phyloP scores from a whole-genome alignment of 495 filamentous ascomycete genomes.

The Aspergillus mulundensis region DNA sequence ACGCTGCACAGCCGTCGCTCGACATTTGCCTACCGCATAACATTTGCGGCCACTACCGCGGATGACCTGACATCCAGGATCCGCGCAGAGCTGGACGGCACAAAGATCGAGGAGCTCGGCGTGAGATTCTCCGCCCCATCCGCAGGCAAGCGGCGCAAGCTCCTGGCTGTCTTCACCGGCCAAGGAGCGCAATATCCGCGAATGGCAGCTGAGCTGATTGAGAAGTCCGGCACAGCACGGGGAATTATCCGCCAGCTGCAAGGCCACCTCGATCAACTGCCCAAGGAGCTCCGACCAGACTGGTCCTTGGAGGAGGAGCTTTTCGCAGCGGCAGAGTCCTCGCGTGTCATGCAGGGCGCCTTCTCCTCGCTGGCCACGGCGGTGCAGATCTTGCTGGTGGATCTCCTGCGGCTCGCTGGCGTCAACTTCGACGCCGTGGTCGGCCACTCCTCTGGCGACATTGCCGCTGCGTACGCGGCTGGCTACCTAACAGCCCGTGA shows the following conservation, averaged over 20 bases:
- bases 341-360: constrained; percentile 25
- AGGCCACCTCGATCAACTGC: constrained; percentile 17
- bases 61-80: too few relatives aligned
- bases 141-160: neutral
- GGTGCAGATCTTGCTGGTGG: neutral
- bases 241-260: neutral
- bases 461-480: constrained; percentile 38
- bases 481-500: neutral
- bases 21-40: too few relatives aligned
- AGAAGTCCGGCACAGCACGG: constrained; percentile 20
- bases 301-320: constrained; percentile 26
- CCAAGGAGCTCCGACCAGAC: constrained; percentile 18
- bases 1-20: too few relatives aligned
- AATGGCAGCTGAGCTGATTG: constrained; percentile 49
- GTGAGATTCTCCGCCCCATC: constrained; percentile 14
- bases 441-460: constrained; percentile 62
- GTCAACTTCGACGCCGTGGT: constrained; percentile 34
- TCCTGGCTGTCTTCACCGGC: constrained; percentile 48
- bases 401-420: neutral
- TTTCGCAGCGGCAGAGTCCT: constrained; percentile 12
- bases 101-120: neutral
- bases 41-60: too few relatives aligned
- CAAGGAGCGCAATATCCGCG: constrained; percentile 68
- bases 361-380: constrained; percentile 39
- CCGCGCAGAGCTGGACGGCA: neutral